A percentile compares a stretch with the other conserved stretches of the same genome.
Conservation (phyloP, 1,284 basidiomycete species). For the Caloboletus firmus region DNA sequence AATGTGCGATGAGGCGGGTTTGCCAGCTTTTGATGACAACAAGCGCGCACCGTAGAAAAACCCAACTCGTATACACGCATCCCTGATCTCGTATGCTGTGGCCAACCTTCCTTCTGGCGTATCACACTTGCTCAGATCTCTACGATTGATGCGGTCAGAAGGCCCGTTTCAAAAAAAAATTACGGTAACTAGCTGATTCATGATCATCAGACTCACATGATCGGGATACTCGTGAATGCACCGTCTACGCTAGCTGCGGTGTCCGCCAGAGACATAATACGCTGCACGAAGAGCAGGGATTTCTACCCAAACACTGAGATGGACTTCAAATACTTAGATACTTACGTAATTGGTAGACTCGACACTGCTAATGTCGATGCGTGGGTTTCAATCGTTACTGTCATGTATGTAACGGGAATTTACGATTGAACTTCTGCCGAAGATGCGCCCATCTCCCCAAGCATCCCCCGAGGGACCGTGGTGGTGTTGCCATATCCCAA, state of each 20-base stretch:
- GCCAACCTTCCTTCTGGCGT: conserved; percentile 21
- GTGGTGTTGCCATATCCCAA: neutral
- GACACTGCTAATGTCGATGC: neutral
- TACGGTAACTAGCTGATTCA: too few relatives aligned
- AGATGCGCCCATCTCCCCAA: neutral
- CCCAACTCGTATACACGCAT: conserved; percentile 36
- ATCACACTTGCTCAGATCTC: conserved; percentile 23
- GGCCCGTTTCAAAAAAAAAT: too few relatives aligned
- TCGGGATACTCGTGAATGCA: conserved; percentile 31
- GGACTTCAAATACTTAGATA: neutral
- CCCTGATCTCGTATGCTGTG: conserved; percentile 26
- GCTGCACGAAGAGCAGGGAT: neutral
- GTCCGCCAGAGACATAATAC: conserved; percentile 26
- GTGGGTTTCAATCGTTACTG: neutral
- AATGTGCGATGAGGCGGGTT: neutral
- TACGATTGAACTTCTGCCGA: neutral
- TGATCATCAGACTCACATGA: conserved; percentile 24
- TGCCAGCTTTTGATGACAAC: neutral
- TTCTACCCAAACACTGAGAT: neutral
- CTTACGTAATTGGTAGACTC: too few relatives aligned
- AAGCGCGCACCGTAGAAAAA: conserved; percentile 34
- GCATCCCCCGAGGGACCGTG: neutral
- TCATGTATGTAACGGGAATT: neutral
- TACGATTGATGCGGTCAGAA: conserved; percentile 3
- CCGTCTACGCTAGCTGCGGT: conserved; percentile 16